Base-by-base conservation (phyloP, 768 basidiomycete genomes). In the Chlorophyllum brunneum region DNA sequence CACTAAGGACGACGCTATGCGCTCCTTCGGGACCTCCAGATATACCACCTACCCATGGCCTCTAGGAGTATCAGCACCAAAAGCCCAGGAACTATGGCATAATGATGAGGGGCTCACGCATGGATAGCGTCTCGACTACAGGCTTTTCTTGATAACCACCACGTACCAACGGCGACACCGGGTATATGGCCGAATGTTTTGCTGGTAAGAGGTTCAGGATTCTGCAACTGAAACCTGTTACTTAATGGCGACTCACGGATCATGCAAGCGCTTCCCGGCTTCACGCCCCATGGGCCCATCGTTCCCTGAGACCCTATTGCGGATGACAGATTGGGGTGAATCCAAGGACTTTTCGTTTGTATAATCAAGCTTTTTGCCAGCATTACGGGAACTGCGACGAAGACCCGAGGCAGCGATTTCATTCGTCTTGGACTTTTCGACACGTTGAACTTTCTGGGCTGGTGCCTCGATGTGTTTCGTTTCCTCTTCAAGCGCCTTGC, bases 31-130 rank as follows among this genome's bases (percentile, higher is more conserved):
- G 69, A 2, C 85, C 67, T 26, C 78, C 79, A 7, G 83, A 74
- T 38, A 97, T 95, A 0, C 94, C 94, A 30, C 80, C 87, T 5
- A 95, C 92, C 73, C 80, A 83, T 0, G 92, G 92, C 2, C 89
- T 93, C 41, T 11, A 33, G 22, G 29, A 48, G 44, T 15, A 56
- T 54, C 36, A 41, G 44, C 56, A 43, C 22, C n/a, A 26, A 20
- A 24, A 50, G 24, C 43, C 0, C 43, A 49, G 33, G 51, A 23
- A 42, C 0, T 42, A 48, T n/a, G n/a, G n/a, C n/a, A 33, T 13
- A 13, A 18, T 22, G 20, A 51, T 1, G 23, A 41, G 44, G 34
- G 2, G 72, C 88, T 63, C 66, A 92, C 91, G 91, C 92, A 59
- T 95, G 93, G 53, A 95, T 72, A 5, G 92, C 77, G 64, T 90